Evolutionary conservation across 192 early-diverging fungal species (phyloP), one percentile per base, ranked within the genome.

Genomic region (Coemansia sp.): DNA sequence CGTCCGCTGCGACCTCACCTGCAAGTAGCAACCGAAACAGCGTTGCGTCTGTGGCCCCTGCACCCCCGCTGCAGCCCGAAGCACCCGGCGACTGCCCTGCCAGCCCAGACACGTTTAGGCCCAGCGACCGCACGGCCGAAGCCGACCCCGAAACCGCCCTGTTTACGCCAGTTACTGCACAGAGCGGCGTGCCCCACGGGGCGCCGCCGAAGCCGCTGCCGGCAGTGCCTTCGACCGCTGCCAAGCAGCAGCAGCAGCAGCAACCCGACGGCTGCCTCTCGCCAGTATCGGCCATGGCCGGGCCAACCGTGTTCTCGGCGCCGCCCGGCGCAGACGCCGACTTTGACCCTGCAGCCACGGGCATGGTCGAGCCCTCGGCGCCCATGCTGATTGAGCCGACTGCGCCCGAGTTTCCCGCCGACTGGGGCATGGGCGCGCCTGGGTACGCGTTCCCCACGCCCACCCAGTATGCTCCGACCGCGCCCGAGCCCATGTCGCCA

Each of bases 311-410:
- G 20, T 62, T 69, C 15, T 76, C 66, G 25, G 73, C 62, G 25
- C 73, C 73, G 29, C 66, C 73, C 0, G 50, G 51, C 6, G 43
- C 49, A 21, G 40, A 62, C 40, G 55, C 46, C 5, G 54, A 21
- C 26, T 5, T 14, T 23, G 45, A 40, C 22, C 31, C 21, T 2
- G 32, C 25, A 14, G 57, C 43, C 22, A 45, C 43, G 26, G 64
- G 45, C 20, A 39, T 68, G 52, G 53, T 62, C 5, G 72, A 67
- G 61, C 72, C 73, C 20, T 69, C 73, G 11, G 66, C 73, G 34
- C 73, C 65, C 5, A 65, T 68, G 65, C 53, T 69, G 12, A 27
- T 56, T 2, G 73, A 68, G 58, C 65, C 73, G 27, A 58, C 61
- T 0, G 72, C 72, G n/a, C 72, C 72, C 20, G 65, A 75, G 58